These are phyloP conservation scores for Tritrichomonas foetus DNA, from an alignment of 208 protist species.

Conservation along the genomic window DNA sequence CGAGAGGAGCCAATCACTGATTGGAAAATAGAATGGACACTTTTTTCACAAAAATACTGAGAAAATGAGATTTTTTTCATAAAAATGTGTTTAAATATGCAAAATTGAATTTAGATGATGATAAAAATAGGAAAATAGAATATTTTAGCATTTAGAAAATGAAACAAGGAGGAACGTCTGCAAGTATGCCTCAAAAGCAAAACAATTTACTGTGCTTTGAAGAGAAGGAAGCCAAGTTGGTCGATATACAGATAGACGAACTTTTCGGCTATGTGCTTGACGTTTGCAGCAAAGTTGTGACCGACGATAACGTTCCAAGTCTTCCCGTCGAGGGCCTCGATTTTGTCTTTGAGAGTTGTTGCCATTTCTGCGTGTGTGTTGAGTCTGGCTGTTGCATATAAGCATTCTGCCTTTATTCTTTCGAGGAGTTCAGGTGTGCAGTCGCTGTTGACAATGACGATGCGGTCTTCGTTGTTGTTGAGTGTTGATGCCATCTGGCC, in stretches of 20 bases:
- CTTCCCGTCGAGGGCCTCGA: neutral
- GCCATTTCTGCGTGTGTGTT: constrained; percentile 29
- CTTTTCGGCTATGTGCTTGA: neutral
- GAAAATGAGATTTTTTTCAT: no score
- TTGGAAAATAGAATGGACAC: no score
- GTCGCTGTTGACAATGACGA: neutral
- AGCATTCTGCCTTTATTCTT: constrained; percentile 16
- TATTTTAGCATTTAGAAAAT: no score
- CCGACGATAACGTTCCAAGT: constrained; percentile 36
- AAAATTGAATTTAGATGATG: no score
- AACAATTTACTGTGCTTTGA: constrained; percentile 31
- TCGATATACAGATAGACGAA: constrained; percentile 37
- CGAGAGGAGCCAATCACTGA: no score
- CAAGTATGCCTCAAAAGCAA: no score
- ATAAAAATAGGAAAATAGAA: no score
- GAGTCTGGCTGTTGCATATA: neutral
- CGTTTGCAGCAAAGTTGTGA: constrained; percentile 8
- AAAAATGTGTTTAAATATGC: no score
- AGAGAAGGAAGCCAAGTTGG: constrained; percentile 26
- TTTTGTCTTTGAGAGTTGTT: neutral
- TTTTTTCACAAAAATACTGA: no score
- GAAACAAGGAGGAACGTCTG: no score
- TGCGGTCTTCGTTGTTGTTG: neutral
- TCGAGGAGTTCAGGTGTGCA: neutral
- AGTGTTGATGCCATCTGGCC: no score